Evolutionary conservation across 192 early-diverging fungal genomes (phyloP), one percentile per base, ranked within the genome.

Genomic region (Backusella westeae): DNA sequence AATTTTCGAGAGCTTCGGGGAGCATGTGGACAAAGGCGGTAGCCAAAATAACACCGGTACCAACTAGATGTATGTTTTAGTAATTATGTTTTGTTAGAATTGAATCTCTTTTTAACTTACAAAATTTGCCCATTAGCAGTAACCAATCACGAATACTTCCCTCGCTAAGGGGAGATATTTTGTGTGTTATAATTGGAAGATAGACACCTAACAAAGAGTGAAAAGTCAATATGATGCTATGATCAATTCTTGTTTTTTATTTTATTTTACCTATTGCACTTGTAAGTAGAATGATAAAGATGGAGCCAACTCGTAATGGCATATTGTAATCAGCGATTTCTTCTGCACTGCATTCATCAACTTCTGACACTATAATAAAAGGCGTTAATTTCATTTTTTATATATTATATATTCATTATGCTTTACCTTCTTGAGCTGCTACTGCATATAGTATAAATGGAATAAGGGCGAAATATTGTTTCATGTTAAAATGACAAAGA

Each of bases 1-100:
- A 84, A 5, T 82, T 81, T 32, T 82, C 79, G 17, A 89, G 78
- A 21, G 91, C 87, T 15, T 81, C 81, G 17, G 90, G 87, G 0
- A 94, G 75, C 93, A 94, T 93, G 75, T 94, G 93, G 53, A 94
- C 89, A 69, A 94, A 91, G 4, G 89, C 89, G 3, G 93, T 94
- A 6, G 93, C 89, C n/a, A 93, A 65, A 67, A 94, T 92, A 6
- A 93, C 89, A 0, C 92, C 93, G 0, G 83, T 86, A 35, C 88
- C 46, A 6, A 49, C 46, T 49, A 49, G 4, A 49, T n/a, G n/a
- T 6, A 7, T 49, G 6, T 19, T 4, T 49, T 49, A 32, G 32
- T n/a, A 49, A 6, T 49, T 4, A 49, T 15, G 12, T 67, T 26
- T 26, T 6, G 1, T 14, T 49, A 32, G 14, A 63, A 14, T 6